Base-by-base conservation (phyloP, 2,329 filamentous ascomycete species). In the Aspergillus clavatus region DNA sequence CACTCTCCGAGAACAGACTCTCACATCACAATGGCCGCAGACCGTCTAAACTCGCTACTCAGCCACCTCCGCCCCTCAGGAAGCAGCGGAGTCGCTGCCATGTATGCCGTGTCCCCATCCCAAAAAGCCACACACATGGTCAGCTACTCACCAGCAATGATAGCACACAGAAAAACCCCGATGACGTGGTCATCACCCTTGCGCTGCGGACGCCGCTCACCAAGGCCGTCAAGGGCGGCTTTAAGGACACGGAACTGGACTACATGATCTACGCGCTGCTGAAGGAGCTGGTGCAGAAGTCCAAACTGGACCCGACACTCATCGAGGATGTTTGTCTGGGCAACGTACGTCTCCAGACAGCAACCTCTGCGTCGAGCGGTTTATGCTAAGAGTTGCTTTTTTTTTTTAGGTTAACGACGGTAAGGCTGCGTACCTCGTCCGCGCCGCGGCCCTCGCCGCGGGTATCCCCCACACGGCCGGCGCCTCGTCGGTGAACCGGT, bases 101-200 rank as follows among this genome's bases (percentile, higher is more conserved):
- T 96, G 90, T 95, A 80, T 76, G 85, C 63, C n/a, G n/a, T n/a
- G n/a, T 45, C 12, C 38, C 35, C n/a, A 39, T 16, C 24, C 19
- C 7, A n/a, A n/a, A n/a, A n/a, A n/a, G n/a, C 16, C 36, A 16
- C 8, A n/a, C 19, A 33, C 6, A n/a, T 27, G 12, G 11, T 18
- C 16, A 16, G 7, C 43, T 29, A 40, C 51, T 59, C 42, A 61
- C 40, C n/a, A 42, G 14, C 24, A 36, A 3, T n/a, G n/a, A n/a
- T 29, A 95, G 89, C 63, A 89, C 87, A 46, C 83, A 87, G 58
- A 90, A 97, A 77, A 94, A 95, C 70, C 82, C 90, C 57, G 91
- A 97, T 67, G 93, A 98, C 75, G 79, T 98, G 43, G 93, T 98
- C 66, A 95, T 97, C 64, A 98, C 93, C 6, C 81, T 94, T 47